Evolutionary conservation across 1,284 basidiomycete species (phyloP).

Genomic region (Trichosporon ovoides): DNA sequence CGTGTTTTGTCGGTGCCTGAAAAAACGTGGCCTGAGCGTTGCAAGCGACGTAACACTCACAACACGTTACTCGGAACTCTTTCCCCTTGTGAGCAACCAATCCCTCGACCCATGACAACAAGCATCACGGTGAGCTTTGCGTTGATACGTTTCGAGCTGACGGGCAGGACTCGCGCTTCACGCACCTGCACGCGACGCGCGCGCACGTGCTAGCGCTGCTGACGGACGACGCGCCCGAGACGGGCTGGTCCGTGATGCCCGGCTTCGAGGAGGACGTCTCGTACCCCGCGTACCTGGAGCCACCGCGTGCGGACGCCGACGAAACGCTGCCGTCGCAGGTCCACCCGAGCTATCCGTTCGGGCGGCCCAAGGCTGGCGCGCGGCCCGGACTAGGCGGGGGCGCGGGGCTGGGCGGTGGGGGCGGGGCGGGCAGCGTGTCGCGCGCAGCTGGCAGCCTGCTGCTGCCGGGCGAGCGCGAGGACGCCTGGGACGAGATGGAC

Average conservation of each 20-base stretch:
- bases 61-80: too few relatives aligned
- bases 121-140: slow-evolving; percentile 26
- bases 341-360: slow-evolving; percentile 43
- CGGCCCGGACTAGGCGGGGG: not conserved
- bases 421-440: slow-evolving; percentile 23
- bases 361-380: slow-evolving; percentile 21
- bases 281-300: slow-evolving; percentile 28
- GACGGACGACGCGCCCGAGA: slow-evolving; percentile 39
- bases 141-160: not conserved
- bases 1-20: not conserved
- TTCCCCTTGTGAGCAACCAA: not conserved
- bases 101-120: slow-evolving; percentile 24
- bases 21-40: too few relatives aligned
- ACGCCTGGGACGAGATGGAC: slow-evolving; percentile 36
- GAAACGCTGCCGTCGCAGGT: slow-evolving; percentile 39
- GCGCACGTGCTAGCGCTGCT: slow-evolving; percentile 32
- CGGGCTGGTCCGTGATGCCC: slow-evolving; percentile 41
- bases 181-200: slow-evolving; percentile 38
- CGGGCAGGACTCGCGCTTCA: slow-evolving; percentile 43
- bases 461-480: slow-evolving; percentile 1
- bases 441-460: slow-evolving; percentile 20
- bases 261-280: slow-evolving; percentile 40
- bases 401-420: slow-evolving; percentile 9
- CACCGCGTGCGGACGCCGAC: slow-evolving; percentile 38
- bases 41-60: too few relatives aligned